Conservation (phyloP, 2,329 filamentous ascomycete genomes). For the Leptographium galeiforme region DNA sequence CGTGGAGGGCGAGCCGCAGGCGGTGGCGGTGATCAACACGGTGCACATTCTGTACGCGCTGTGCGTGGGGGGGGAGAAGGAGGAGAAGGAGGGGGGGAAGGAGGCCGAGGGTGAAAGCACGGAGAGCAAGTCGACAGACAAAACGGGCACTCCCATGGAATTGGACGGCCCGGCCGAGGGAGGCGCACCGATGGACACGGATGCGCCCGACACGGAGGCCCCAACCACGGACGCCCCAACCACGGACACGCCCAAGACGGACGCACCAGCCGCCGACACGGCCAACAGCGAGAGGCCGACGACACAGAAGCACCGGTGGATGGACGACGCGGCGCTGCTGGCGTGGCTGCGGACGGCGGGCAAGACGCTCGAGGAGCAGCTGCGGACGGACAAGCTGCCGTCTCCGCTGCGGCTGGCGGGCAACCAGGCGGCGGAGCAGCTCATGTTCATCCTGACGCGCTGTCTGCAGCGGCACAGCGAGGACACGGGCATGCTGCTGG, state of each 20-base stretch:
- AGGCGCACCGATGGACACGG: too few species aligned
- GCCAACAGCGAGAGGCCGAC: constrained; percentile 33
- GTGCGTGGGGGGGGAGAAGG: constrained; percentile 21
- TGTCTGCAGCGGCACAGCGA: constrained; percentile 62
- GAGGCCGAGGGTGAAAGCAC: constrained; percentile 12
- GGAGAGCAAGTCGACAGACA: too few species aligned
- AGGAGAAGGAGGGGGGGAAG: constrained; percentile 15
- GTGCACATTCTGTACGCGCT: constrained; percentile 77
- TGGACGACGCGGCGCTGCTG: constrained; percentile 54
- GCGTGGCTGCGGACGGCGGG: constrained; percentile 52
- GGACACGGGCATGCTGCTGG: constrained; percentile 74
- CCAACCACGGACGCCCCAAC: neutral
- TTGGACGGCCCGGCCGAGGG: too few species aligned
- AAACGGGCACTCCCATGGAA: too few species aligned
- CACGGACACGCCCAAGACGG: too few species aligned
- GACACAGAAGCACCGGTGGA: constrained; percentile 38
- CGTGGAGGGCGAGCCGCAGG: constrained; percentile 54
- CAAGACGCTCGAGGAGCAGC: constrained; percentile 63
- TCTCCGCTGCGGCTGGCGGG: constrained; percentile 66
- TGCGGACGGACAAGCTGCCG: constrained; percentile 57
- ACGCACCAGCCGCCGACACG: neutral
- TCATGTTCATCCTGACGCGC: constrained; percentile 73
- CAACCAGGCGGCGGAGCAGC: constrained; percentile 77
- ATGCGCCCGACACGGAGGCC: neutral
- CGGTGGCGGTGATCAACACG: constrained; percentile 65